Base-by-base conservation (phyloP, 768 basidiomycete genomes). In the Mycena kentingensis region DNA sequence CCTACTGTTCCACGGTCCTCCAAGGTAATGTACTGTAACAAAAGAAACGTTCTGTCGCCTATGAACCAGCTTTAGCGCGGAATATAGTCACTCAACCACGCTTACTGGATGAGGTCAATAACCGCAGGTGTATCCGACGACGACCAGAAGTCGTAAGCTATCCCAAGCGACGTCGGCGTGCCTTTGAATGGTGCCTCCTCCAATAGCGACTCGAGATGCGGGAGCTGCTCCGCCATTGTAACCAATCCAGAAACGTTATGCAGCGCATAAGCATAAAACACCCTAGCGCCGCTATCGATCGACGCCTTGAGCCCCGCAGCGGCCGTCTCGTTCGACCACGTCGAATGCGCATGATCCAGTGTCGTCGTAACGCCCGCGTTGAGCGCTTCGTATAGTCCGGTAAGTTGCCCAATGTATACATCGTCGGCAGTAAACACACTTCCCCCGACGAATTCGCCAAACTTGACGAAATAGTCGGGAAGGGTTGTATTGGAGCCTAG, bases 331-430 rank as follows among this genome's bases (percentile, higher is more conserved):
- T 46, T 19, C 24, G 51, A 46, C 51, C 51, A 52, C 24, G 51
- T 52, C 36, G 47, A 32, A 47, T 52, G 51, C 13, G 52, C 52
- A 18, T 47, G 48, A 39, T 53, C 52, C 13, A 53, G 38, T 37
- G 16, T 53, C 25, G 52, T 46, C 21, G 52, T 53, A 1, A 27
- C 31, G 19, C 52, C 52, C 7, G 52, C 52, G 32, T 54, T 54
- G 21, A 53, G 38, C 34, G 52, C 51, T 21, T 53, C 52, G 31
- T 48, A 22, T 2, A 47, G 42, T 7, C 46, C 52, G 46, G 49
- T 54, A 16, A 54, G 52, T n/a, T 46, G 43, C 7, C 39, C 31
- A 27, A 48, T 35, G 32, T 54, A 37, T 7, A 54, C 49, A 27
- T 54, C 52, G 22, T 54, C 52, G 52, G 18, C 46, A 54, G 8